phyloP scores from a whole-genome alignment of 805 yeast genomes.

The Priceomyces castillae region DNA sequence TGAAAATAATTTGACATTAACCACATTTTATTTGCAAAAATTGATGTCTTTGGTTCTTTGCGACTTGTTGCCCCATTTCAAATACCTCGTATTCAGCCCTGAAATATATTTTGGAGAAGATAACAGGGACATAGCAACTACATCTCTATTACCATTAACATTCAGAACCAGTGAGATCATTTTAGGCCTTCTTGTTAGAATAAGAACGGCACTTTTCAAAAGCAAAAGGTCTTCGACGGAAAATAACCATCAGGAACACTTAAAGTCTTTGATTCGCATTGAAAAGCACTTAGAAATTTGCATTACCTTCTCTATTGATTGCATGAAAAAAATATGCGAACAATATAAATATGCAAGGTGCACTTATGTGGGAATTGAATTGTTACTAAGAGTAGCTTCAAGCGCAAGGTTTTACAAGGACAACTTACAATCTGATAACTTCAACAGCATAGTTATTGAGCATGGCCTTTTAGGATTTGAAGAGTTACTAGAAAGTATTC shows the following conservation, averaged over 20 bases:
- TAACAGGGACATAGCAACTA: conserved; percentile 28
- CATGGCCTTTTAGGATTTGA: neutral
- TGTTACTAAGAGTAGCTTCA: neutral
- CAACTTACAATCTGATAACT: neutral
- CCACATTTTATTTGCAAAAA: conserved; percentile 32
- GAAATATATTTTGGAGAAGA: conserved; percentile 21
- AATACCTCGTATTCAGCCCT: conserved; percentile 18
- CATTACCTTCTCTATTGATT: neutral
- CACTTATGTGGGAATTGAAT: neutral
- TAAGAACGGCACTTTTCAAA: conserved; percentile 3
- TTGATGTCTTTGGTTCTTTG: conserved; percentile 18
- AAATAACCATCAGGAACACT: neutral
- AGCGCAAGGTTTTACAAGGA: neutral
- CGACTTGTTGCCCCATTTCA: conserved; percentile 24
- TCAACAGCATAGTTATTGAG: neutral
- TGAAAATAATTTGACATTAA: conserved; percentile 20
- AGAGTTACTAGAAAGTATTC: neutral
- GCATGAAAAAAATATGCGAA: neutral
- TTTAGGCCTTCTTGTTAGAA: conserved; percentile 7
- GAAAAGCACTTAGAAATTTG: neutral
- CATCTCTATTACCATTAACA: conserved; percentile 26
- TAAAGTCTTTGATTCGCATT: neutral
- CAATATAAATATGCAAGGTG: neutral
- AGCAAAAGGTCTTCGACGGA: neutral
- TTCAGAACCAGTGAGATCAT: conserved; percentile 31